Evolutionary conservation across 768 basidiomycete species (phyloP).

Genomic region (Pseudohyphozyma bogoriensis): DNA sequence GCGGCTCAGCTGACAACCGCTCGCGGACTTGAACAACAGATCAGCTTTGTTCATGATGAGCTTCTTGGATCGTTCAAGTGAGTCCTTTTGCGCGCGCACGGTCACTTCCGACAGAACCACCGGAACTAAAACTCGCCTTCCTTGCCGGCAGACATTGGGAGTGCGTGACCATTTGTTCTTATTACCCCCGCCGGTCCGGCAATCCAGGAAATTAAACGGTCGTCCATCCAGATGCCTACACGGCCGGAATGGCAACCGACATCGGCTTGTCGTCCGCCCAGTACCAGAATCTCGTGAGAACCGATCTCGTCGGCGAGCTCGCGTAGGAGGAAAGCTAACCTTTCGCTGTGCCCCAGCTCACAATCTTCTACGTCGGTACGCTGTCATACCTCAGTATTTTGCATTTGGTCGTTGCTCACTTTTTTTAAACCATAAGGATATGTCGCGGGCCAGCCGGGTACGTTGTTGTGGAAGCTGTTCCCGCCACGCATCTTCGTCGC

Average conservation of each 20-base stretch:
- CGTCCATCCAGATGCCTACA: neutral
- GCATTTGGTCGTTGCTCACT: no score
- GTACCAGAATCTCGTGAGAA: conserved; percentile 8
- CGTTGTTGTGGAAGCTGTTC: conserved; percentile 10
- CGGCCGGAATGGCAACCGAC: conserved; percentile 3
- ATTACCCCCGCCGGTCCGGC: neutral
- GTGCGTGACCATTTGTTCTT: neutral
- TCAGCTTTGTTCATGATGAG: no score
- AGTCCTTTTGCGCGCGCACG: neutral
- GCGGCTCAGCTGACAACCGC: no score
- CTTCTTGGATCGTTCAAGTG: conserved; percentile 14
- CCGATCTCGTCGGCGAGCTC: neutral
- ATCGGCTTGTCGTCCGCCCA: neutral
- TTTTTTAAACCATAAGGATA: no score
- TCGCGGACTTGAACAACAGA: no score
- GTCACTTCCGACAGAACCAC: no score
- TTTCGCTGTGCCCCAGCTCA: neutral
- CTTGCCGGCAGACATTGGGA: conserved; percentile 7
- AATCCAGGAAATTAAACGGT: neutral
- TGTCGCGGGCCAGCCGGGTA: neutral
- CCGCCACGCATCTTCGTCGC: conserved; percentile 7
- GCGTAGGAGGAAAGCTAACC: neutral
- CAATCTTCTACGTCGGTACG: conserved; percentile 7
- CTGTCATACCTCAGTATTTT: no score
- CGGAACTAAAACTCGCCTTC: no score